Evolutionary conservation across 495 filamentous ascomycete genomes (phyloP).

Genomic region (Aspergillus diversus): DNA sequence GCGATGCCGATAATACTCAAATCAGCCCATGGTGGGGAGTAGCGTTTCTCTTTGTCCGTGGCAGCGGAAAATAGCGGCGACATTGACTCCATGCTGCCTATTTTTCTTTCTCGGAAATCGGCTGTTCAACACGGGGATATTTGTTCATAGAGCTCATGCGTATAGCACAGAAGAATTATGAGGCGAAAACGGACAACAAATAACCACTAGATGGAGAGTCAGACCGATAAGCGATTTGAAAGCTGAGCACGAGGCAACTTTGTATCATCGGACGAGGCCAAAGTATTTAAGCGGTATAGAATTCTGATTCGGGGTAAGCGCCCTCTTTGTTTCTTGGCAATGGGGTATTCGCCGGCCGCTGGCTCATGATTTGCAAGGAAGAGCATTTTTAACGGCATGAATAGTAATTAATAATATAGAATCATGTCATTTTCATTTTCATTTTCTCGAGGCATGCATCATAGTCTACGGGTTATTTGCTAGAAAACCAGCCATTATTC

Average conservation of each 20-base stretch:
- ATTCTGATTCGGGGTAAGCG: conserved; percentile 4
- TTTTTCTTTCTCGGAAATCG: conserved; percentile 9
- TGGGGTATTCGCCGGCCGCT: not conserved
- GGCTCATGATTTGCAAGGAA: not conserved
- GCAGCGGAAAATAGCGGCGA: conserved; percentile 48
- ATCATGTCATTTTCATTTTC: no score
- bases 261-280: not conserved
- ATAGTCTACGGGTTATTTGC: not conserved
- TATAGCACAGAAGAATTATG: not conserved
- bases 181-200: conserved; percentile 3
- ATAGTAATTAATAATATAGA: no score
- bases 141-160: not conserved
- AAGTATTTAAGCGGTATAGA: conserved; percentile 18
- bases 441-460: not conserved
- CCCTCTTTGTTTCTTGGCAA: not conserved
- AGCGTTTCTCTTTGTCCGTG: conserved; percentile 60
- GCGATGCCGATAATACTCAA: conserved; percentile 94
- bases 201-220: conserved; percentile 3
- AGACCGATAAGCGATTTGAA: conserved; percentile 12
- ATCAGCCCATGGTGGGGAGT: conserved; percentile 93
- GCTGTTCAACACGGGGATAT: not conserved
- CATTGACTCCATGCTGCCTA: conserved; percentile 45
- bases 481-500: not conserved
- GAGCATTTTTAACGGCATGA: not conserved
- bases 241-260: conserved; percentile 4